Base-by-base conservation (phyloP, 78 protist genomes). In the Mantamonas sphyraenae region DNA sequence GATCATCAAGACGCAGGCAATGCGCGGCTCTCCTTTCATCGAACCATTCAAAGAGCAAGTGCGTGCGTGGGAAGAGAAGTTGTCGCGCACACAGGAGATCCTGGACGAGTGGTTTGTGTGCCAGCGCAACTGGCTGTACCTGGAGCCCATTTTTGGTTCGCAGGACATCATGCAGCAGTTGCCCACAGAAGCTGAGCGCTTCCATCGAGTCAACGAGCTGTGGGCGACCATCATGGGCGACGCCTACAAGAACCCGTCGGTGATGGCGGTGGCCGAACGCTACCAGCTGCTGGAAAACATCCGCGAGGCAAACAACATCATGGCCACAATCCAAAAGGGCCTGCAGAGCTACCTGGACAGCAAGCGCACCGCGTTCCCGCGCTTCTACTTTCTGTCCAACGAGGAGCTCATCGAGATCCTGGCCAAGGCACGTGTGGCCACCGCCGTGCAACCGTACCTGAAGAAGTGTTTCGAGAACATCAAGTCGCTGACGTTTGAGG, bases 321-420 rank as follows among this genome's bases (percentile, higher is more conserved):
- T 75, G 35, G 68, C 40, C 56, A 39, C 2, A 1, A 65, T 75
- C 28, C 77, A 57, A 51, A 60, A 58, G 34, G 82, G 83, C 14
- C 55, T 71, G 47, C 0, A 51, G 20, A 58, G 42, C 31, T 82
- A 71, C 58, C 62, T 82, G 39, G 87, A 82, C 24, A 56, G 37
- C 20, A 82, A 82, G 70, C 39, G 87, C 16, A 8, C 30, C 26
- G 50, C 56, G 7, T 82, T 82, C 74, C 76, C 82, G 34, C 77
- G 87, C 33, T 82, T 82, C 77, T 82, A 67, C 58, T 82, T 82
- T 81, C 71, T 82, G 64, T 82, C 86, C 47, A 61, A 75, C 61
- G 78, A 82, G 20, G 87, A 82, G 61, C 71, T 82, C 30, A 33
- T 82, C 28, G 68, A 60, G 45, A 64, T 82, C 40, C 82, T 81